Percentiles rank a stretch among this genome's conserved stretches.
phyloP scores from a whole-genome alignment of 2,329 filamentous ascomycete species.

The Penicillium griseofulvum region DNA sequence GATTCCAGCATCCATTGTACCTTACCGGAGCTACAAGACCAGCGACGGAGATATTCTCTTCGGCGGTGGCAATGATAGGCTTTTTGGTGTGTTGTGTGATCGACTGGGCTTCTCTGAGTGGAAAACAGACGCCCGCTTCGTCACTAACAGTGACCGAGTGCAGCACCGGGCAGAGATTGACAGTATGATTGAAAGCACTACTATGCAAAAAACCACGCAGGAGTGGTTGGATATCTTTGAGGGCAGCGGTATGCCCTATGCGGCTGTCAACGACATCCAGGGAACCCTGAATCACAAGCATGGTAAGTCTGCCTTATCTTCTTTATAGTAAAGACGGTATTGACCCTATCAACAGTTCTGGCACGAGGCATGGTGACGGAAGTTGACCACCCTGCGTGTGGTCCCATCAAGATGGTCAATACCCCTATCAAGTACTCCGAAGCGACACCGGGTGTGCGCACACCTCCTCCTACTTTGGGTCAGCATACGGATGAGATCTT shows the following conservation, averaged over 20 bases:
- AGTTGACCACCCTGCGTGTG: slow-evolving; percentile 78
- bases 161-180: slow-evolving; percentile 74
- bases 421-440: slow-evolving; percentile 93
- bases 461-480: slow-evolving; percentile 77
- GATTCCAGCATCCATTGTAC: slow-evolving; percentile 82
- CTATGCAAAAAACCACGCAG: slow-evolving; percentile 72
- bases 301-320: slow-evolving; percentile 49
- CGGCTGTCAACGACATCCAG: slow-evolving; percentile 91
- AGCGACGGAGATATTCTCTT: slow-evolving; percentile 62
- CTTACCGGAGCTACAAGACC: slow-evolving; percentile 78
- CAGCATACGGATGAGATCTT: slow-evolving; percentile 83
- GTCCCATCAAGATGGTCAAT: slow-evolving; percentile 84
- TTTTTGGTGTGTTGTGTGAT: slow-evolving; percentile 61
- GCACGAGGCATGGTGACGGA: slow-evolving; percentile 89
- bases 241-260: slow-evolving; percentile 90
- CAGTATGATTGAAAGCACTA: slow-evolving; percentile 71
- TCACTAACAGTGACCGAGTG: slow-evolving; percentile 60
- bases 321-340: background rate
- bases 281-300: slow-evolving; percentile 80
- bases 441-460: slow-evolving; percentile 71
- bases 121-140: slow-evolving; percentile 56
- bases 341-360: slow-evolving; percentile 44
- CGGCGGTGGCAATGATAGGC: slow-evolving; percentile 62
- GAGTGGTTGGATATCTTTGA: slow-evolving; percentile 87
- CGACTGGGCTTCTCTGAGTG: slow-evolving; percentile 58